These are phyloP conservation scores for Termitomyces sp. DNA, from an alignment of 768 basidiomycete genomes.

Conservation along the genomic window DNA sequence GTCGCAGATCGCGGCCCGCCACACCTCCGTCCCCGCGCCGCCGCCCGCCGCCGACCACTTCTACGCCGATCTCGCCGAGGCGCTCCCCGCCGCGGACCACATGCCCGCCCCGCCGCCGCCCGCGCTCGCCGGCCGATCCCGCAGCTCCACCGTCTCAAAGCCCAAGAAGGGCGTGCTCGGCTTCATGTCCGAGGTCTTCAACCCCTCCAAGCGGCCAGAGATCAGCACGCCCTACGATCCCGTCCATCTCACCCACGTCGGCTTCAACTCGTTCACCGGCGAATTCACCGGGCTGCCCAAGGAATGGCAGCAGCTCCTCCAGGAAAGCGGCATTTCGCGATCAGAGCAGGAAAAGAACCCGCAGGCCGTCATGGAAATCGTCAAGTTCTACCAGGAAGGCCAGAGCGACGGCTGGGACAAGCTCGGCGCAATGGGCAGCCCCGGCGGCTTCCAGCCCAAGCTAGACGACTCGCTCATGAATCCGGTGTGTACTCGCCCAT, in stretches of 20 bases:
- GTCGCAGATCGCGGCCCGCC: slow-evolving; percentile 37
- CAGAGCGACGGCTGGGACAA: slow-evolving; percentile 83
- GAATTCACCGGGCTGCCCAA: slow-evolving; percentile 98
- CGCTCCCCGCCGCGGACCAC: slow-evolving; percentile 24
- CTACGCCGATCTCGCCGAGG: slow-evolving; percentile 40
- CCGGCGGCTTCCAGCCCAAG: slow-evolving; percentile 27
- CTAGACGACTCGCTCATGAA: slow-evolving; percentile 49
- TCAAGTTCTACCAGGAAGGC: slow-evolving; percentile 96
- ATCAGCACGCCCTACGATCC: slow-evolving; percentile 99
- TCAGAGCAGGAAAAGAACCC: slow-evolving; percentile 97
- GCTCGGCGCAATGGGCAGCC: slow-evolving; percentile 48
- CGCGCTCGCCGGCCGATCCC: slow-evolving; percentile 29
- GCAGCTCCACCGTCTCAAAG: slow-evolving; percentile 44
- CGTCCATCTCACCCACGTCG: slow-evolving; percentile 98
- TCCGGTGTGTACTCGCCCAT: slow-evolving; percentile 32
- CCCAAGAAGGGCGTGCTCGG: slow-evolving; percentile 68
- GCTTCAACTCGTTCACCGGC: slow-evolving; percentile 97
- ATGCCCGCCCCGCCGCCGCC: neutral
- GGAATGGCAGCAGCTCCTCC: slow-evolving; percentile 97
- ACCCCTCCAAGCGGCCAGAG: slow-evolving; percentile 71
- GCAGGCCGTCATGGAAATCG: slow-evolving; percentile 96
- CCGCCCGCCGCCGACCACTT: slow-evolving; percentile 27
- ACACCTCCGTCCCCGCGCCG: slow-evolving; percentile 44
- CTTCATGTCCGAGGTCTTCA: slow-evolving; percentile 67
- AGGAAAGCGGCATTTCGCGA: slow-evolving; percentile 92